Evolutionary conservation across 768 basidiomycete species (phyloP).

Genomic region (Suillus occidentalis): DNA sequence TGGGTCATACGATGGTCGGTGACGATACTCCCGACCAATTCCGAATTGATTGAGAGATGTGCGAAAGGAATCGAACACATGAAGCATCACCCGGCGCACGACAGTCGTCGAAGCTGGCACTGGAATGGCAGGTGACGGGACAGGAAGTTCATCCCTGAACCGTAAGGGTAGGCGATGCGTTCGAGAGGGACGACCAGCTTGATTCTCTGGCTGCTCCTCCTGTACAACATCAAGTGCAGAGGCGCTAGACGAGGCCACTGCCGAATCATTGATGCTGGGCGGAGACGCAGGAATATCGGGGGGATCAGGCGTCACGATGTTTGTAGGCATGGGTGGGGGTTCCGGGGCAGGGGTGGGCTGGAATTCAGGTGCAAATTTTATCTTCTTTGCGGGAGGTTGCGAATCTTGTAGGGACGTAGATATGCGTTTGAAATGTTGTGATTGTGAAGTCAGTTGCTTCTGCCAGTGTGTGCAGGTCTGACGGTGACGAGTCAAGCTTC

Average conservation of each 20-base stretch:
- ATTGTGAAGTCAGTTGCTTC: background rate
- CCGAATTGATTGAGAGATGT: slow-evolving; percentile 20
- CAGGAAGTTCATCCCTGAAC: slow-evolving; percentile 20
- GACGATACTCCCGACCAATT: slow-evolving; percentile 14
- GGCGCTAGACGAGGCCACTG: background rate
- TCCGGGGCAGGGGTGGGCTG: background rate
- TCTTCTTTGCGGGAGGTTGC: background rate
- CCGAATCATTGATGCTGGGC: background rate
- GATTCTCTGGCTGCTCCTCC: background rate
- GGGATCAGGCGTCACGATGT: background rate
- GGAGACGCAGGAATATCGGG: background rate
- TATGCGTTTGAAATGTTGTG: background rate
- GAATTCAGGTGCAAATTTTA: background rate
- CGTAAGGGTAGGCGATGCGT: slow-evolving; percentile 1
- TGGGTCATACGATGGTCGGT: slow-evolving; percentile 11
- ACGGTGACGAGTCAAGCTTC: background rate
- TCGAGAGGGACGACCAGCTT: background rate
- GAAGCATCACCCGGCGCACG: slow-evolving; percentile 11
- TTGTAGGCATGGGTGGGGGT: background rate
- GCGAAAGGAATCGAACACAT: slow-evolving; percentile 16
- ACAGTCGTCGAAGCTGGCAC: background rate
- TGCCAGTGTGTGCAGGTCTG: background rate
- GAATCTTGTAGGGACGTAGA: background rate
- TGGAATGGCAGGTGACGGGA: slow-evolving; percentile 8
- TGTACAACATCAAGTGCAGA: background rate